Base-by-base conservation (phyloP, 2,329 filamentous ascomycete genomes). In the Botrytis aclada region DNA sequence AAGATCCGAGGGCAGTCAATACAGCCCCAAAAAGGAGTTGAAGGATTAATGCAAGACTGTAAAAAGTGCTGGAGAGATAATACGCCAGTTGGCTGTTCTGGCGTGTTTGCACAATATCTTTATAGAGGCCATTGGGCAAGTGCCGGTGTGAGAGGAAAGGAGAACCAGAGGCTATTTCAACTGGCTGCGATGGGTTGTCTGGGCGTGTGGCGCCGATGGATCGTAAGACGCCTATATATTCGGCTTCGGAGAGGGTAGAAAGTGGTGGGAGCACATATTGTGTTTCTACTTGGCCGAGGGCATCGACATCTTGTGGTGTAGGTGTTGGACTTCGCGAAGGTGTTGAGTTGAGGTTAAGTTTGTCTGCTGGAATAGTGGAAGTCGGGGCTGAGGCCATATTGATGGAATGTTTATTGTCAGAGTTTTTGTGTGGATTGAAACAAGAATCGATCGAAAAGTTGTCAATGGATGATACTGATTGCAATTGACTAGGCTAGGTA, bases 11-110 rank as follows among this genome's bases (percentile, higher is more conserved):
- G 16, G 75, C 78, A 10, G 77, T 79, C 12, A 79, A 71, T 4
- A 75, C 70, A 2, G 77, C 77, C 8, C 77, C 78, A 51, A 79
- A 74, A 10, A 79, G 20, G 9, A 79, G 73, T 60, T 79, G 78
- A 1, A 76, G 60, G 39, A 79, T 66, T 10, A 79, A 56, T 22
- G 72, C 60, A 4, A 66, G 29, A 43, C 76, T 78, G 67, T 76
- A 78, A 61, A 77, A 51, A 14, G 74, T 62, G 9, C 75, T 72
- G 41, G 69, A 75, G 39, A 77, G 43, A 56, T 75, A 76, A 69
- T 77, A 79, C 43, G 74, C 61, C 22, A 74, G 71, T 63, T 76
- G 74, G 12, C 64, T 70, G 0, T 65, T 37, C 29, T 69, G 69
- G 18, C 76, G 73, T 18, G 73, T 66, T 16, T 34, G 63, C 18